These are phyloP conservation scores for Butyriboletus loyo DNA, from an alignment of 768 basidiomycete genomes.

Conservation along the genomic window DNA sequence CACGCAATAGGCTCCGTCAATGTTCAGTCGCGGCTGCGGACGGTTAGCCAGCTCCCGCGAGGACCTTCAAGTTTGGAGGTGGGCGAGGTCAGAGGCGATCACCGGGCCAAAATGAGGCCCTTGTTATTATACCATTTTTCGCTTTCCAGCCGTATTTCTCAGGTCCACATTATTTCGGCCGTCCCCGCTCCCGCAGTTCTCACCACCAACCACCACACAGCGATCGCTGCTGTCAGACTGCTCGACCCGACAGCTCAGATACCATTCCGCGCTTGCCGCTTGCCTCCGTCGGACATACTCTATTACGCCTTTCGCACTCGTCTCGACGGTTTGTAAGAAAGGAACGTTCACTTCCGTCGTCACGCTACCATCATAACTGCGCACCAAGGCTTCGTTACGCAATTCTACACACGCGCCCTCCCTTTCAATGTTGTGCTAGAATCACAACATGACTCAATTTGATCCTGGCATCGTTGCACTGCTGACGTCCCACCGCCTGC, in stretches of 20 bases:
- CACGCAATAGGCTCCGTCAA: conserved; percentile 2
- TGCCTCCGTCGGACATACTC: not conserved
- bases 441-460: not conserved
- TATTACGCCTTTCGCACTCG: not conserved
- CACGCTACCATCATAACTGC: too few species aligned
- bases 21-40: not conserved
- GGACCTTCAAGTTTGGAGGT: not conserved
- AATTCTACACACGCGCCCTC: not conserved
- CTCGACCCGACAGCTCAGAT: not conserved
- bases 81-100: not conserved
- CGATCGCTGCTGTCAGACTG: not conserved
- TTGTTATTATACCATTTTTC: not conserved
- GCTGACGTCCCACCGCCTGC: not conserved
- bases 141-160: not conserved
- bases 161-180: not conserved
- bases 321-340: not conserved
- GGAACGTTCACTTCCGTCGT: not conserved
- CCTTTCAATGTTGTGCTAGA: not conserved
- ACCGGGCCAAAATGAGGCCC: not conserved
- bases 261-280: not conserved
- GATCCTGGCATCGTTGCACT: not conserved
- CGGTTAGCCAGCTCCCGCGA: not conserved
- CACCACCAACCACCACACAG: not conserved
- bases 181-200: not conserved
- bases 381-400: not conserved